Evolutionary conservation across 1,284 basidiomycete species (phyloP), one percentile per base, ranked within the genome.

Genomic region (Sphaerobolus stellatus): DNA sequence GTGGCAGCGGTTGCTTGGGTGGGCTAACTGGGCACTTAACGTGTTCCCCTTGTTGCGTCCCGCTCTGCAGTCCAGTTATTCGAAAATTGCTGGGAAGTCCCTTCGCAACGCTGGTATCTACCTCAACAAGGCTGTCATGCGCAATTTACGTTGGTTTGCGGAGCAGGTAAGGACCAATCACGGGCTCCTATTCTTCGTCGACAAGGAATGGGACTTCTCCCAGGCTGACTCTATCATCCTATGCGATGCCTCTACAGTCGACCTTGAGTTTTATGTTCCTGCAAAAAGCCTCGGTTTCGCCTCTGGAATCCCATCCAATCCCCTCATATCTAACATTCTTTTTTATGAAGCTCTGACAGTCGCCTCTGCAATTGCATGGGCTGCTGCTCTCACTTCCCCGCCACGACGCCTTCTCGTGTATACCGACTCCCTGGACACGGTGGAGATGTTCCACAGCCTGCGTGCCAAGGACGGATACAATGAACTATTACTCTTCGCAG

Each of bases 81-180:
- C n/a, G 13, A 58, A 58, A 33, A 48, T 57, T 27, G 34, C 57
- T 6, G 56, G 57, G 11, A 58, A 57, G 28, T 25, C 30, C 9
- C 13, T 47, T 16, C n/a, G 30, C 5, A 24, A 40, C 18, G 56
- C 56, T n/a, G n/a, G n/a, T n/a, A n/a, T n/a, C n/a, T 25, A 16
- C n/a, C 27, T 48, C 47, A 48, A 48, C 47, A 29, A 13, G 6
- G 5, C 13, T 13, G 47, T 34, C 33, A 41, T 25, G 7, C 20
- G 14, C 14, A 44, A 58, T 30, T 33, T 58, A 8, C 13, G 18
- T 16, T 58, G 57, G 57, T 57, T 58, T 34, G 56, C 57, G 1
- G n/a, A n/a, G n/a, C n/a, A n/a, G n/a, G n/a, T n/a, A n/a, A n/a
- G n/a, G n/a, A n/a, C n/a, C n/a, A n/a, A n/a, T n/a, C n/a, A n/a